Base-by-base conservation (phyloP, 2,329 filamentous ascomycete genomes). In the Penicillium sp. region DNA sequence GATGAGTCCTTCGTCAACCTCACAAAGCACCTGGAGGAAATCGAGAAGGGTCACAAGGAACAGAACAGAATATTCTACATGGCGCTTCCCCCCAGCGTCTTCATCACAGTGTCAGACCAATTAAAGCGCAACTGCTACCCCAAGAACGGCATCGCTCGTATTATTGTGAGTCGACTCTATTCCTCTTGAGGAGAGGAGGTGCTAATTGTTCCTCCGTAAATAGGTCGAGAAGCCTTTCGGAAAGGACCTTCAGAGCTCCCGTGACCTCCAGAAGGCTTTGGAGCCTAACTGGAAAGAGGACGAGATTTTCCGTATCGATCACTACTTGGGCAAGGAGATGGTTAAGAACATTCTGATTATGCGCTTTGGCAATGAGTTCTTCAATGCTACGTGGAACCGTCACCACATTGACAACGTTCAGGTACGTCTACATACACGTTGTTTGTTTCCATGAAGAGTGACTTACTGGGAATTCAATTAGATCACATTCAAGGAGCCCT, bases 301-400 rank as follows among this genome's bases (percentile, higher is more conserved):
- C 58, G 95, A 99, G 83, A 90, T 99, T 70, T 99, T 96, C 89
- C 93, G 95, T 76, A 99, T 99, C 74, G 95, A 99, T 79, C 95
- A 99, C 83, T 99, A 99, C 81, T 88, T 99, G 52, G 96, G 96
- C 73, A 99, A 99, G 86, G 95, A 99, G 83, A 99, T 99, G 95
- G 95, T 99, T 74, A 99, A 99, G 89, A 99, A 99, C 83, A 96
- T 99, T 70, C 86, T 99, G 69, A 97, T 99, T 71, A 87, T 99
- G 69, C 88, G 96, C 76, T 99, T 99, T 77, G 96, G 95, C 72
- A 99, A 99, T 84, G 93, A 96, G 70, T 99, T 99, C 86, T 91
- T 99, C 72, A 93, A 93, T 69, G 94, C 95, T 48, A 99, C 94
- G 63, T 99, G 95, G 95, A 99, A 98, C 85, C 89, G 95, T 70